Base-by-base conservation (phyloP, 331 rosid genomes). In the Pyracantha coccinea region DNA sequence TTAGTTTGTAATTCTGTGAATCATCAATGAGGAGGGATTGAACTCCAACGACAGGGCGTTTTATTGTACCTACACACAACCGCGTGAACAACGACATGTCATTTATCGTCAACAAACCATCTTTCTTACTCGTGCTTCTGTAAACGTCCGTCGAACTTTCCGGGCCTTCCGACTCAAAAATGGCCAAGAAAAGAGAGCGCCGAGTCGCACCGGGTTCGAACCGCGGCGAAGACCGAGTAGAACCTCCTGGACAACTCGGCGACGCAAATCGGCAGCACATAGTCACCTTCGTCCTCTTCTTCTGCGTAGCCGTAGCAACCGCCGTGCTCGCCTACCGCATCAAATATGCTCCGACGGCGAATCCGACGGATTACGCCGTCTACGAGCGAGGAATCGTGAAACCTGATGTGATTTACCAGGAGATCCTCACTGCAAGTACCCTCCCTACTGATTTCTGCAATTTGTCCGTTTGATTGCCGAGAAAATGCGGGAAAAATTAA, bases 151-250 rank as follows among this genome's bases (percentile, higher is more conserved):
- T 50, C 17, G 19, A 50, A 50, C 55, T 16, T 50, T 50, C 20
- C 20, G 4, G 20, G 55, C 21, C 55, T 50, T 17, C n/a, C 21
- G 55, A 50, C 55, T 2, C 3, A 23, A n/a, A 55, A 47, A 89
- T 93, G 98, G 90, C 87, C 69, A 88, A 87, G 87, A 93, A 86
- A 79, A 83, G 91, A 80, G 92, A 87, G 38, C 91, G 88, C 80
- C 88, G 88, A 77, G 75, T 82, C 57, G 71, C 75, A 1, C 35
- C 83, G 77, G 71, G 66, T 79, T 76, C 85, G 23, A 74, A 58
- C 68, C 81, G 79, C 69, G 79, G 78, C 25, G 69, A 80, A 53
- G 78, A 27, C 74, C 83, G 78, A 76, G 84, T 29, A 55, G 87
- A 88, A n/a, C 28, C 87, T 45, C 31, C 83, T 28, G 52, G 25